Base-by-base conservation (phyloP, 1,284 basidiomycete species). In the Sanghuangporus sanghuang region DNA sequence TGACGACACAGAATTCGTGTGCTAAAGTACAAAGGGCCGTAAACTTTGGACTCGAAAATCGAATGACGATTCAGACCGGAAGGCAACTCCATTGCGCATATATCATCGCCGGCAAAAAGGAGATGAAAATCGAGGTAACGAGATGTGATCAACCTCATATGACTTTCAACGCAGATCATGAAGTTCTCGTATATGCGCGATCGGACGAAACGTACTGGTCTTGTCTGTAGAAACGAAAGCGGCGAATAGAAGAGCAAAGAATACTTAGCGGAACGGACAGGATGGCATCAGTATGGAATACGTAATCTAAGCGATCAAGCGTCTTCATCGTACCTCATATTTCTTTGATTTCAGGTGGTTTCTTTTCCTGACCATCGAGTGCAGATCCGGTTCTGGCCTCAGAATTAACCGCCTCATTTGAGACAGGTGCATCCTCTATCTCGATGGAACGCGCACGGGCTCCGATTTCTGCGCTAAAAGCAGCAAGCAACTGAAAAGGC, bases 401-500 rank as follows among this genome's bases (percentile, higher is more conserved):
- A 16, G 53, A 7, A 8, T 2, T 38, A 14, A 5, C 27, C 9
- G 12, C 36, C 4, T 6, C 16, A 27, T 36, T 11, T 16, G 44
- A 38, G 23, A 11, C 11, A 16, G 49, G 12, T 32, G 11, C 18
- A 23, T 46, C 55, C 36, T 64, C 63, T 6, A 23, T 23, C 18
- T 64, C 63, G 18, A 64, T 35, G 2, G 23, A 9, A 8, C n/a
- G 38, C 7, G 63, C 63, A 12, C 63, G 63, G 18, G 59, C 42
- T 16, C 49, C 46, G 7, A 61, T 56, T 36, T 64, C 59, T 2
- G 59, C 53, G 16, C 59, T 61, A 21, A 64, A 64, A 32, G 32
- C 59, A n/a, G 53, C 54, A 32, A 65, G 59, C 11, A 65, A 23
- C 1, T 63, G 61, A 14, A 76, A 69, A 1, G 84, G 80, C 16